Percentiles rank a stretch among this genome's conserved stretches.
Conservation (phyloP, 345 rosid species). For the Noccaea bulbosa region DNA sequence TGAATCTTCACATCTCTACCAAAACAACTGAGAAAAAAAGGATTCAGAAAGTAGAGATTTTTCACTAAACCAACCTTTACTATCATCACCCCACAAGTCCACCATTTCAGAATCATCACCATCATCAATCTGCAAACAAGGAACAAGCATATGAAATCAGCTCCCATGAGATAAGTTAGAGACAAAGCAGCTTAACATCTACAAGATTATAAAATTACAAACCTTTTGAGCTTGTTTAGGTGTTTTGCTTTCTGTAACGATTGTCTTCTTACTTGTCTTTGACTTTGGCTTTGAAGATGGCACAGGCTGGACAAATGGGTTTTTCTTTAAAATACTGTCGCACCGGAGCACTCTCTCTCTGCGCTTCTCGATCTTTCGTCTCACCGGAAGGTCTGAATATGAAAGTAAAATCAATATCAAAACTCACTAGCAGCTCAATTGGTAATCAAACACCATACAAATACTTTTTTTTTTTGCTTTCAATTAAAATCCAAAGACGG, state of each 20-base stretch:
- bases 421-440: not conserved
- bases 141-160: conserved; percentile 23
- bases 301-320: conserved; percentile 72
- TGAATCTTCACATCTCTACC: conserved; percentile 8
- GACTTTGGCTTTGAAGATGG: conserved; percentile 66
- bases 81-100: conserved; percentile 75
- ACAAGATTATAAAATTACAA: conserved; percentile 4
- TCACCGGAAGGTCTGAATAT: conserved; percentile 69
- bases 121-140: conserved; percentile 47
- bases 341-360: conserved; percentile 68
- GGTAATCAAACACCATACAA: not conserved
- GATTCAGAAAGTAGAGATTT: not conserved
- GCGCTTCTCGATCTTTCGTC: conserved; percentile 78
- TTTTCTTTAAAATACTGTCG: conserved; percentile 72
- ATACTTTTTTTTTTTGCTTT: not conserved
- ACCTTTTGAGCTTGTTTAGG: conserved; percentile 53
- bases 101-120: conserved; percentile 52
- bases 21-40: not conserved
- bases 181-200: not conserved
- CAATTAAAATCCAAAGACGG: not conserved
- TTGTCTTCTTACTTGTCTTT: conserved; percentile 45
- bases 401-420: not conserved
- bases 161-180: not conserved
- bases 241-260: conserved; percentile 25
- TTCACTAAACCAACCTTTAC: conserved; percentile 55